Conservation (phyloP, 768 basidiomycete species). For the Amanita polypyramis region DNA sequence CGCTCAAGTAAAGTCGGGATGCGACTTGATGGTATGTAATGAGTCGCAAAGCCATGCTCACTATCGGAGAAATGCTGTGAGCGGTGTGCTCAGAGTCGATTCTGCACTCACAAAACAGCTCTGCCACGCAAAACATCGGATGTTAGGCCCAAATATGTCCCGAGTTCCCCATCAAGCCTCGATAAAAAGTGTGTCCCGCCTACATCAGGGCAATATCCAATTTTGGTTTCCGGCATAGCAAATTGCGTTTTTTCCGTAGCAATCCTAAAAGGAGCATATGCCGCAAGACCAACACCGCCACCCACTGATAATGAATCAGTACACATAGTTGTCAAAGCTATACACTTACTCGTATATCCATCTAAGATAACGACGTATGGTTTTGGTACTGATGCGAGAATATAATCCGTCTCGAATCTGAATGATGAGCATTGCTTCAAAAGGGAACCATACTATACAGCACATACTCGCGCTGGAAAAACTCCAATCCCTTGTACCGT, state of each 20-base stretch:
- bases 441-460: conserved; percentile 12
- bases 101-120: conserved; percentile 66
- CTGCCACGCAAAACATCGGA: conserved; percentile 63
- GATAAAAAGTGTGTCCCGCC: conserved; percentile 87
- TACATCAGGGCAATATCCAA: conserved; percentile 87
- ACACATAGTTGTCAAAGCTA: conserved; percentile 9
- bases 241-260: conserved; percentile 89
- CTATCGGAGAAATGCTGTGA: conserved; percentile 26
- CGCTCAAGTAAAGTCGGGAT: conserved; percentile 63
- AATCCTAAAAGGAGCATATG: conserved; percentile 80
- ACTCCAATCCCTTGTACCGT: conserved; percentile 60
- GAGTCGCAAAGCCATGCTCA: conserved; percentile 89
- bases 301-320: conserved; percentile 53
- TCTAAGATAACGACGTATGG: conserved; percentile 91
- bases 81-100: background rate
- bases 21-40: conserved; percentile 74
- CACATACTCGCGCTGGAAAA: conserved; percentile 84
- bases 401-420: conserved; percentile 76
- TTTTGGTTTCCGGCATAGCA: conserved; percentile 96
- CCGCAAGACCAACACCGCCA: conserved; percentile 84
- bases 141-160: conserved; percentile 90
- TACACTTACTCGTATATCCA: conserved; percentile 75
- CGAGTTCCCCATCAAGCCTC: conserved; percentile 82
- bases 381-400: conserved; percentile 60
- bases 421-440: conserved; percentile 8